phyloP scores from a whole-genome alignment of 768 basidiomycete genomes.

The Cyathus striatus region DNA sequence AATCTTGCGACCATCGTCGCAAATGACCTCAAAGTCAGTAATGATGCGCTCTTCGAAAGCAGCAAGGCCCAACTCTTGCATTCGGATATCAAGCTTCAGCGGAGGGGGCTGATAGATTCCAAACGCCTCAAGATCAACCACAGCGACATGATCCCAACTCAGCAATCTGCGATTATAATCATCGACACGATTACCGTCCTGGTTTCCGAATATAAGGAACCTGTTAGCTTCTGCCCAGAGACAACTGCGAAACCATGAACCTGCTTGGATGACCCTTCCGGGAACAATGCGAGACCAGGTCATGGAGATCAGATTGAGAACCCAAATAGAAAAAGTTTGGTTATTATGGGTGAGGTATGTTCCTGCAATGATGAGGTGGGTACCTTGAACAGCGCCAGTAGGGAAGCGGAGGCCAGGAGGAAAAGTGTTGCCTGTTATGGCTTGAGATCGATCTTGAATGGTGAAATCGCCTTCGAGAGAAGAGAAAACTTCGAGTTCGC shows the following conservation, averaged over 20 bases:
- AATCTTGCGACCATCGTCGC: slow-evolving; percentile 84
- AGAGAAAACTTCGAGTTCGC: slow-evolving; percentile 89
- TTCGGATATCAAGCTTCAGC: slow-evolving; percentile 56
- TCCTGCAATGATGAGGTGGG: slow-evolving; percentile 89
- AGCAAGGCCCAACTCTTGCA: slow-evolving; percentile 82
- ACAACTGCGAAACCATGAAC: slow-evolving; percentile 94
- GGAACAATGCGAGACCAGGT: slow-evolving; percentile 87
- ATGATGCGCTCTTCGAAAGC: slow-evolving; percentile 75
- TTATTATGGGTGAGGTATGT: slow-evolving; percentile 93
- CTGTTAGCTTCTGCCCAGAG: slow-evolving; percentile 82
- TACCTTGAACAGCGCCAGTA: slow-evolving; percentile 87
- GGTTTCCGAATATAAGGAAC: slow-evolving; percentile 89
- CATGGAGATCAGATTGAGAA: slow-evolving; percentile 79
- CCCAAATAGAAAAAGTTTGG: slow-evolving; percentile 96
- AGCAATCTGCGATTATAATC: slow-evolving; percentile 90
- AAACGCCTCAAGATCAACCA: slow-evolving; percentile 89
- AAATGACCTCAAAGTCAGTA: slow-evolving; percentile 91
- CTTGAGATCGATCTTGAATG: slow-evolving; percentile 72
- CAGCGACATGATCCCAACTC: slow-evolving; percentile 89
- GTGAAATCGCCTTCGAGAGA: slow-evolving; percentile 74
- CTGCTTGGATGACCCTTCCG: slow-evolving; percentile 76
- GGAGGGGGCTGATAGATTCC: slow-evolving; percentile 91
- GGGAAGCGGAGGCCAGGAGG: slow-evolving; percentile 97
- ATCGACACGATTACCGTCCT: slow-evolving; percentile 80
- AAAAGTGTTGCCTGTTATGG: slow-evolving; percentile 78